A percentile compares a stretch with the other conserved stretches of the same genome.
phyloP scores from a whole-genome alignment of 2,329 filamentous ascomycete species.

The Plectosphaerella sp. region DNA sequence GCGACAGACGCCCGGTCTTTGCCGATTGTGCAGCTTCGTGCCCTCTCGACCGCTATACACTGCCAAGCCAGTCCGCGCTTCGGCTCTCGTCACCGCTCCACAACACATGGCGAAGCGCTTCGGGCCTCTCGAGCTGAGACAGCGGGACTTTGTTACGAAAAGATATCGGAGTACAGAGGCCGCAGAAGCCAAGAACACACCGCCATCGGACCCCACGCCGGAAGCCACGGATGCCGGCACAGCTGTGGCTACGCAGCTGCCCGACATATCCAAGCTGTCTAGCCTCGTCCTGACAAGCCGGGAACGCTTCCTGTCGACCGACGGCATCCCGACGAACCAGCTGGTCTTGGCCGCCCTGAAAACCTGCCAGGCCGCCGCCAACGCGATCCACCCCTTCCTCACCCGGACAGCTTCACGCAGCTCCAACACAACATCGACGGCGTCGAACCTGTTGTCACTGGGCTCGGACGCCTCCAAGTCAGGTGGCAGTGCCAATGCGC shows the following conservation, averaged over 20 bases:
- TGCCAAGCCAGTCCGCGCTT: slow-evolving; percentile 12
- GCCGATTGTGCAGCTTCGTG: slow-evolving; percentile 37
- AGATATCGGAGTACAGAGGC: slow-evolving; percentile 1
- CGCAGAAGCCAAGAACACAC: slow-evolving; percentile 1
- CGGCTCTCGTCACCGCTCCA: slow-evolving; percentile 4
- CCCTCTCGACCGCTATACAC: slow-evolving; percentile 14
- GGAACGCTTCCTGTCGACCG: slow-evolving; percentile 37
- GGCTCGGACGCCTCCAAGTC: slow-evolving; percentile 17
- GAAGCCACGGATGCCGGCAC: slow-evolving; percentile 1
- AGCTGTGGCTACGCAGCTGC: slow-evolving; percentile 16
- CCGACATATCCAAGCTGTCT: slow-evolving; percentile 34
- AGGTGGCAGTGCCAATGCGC: slow-evolving; percentile 3
- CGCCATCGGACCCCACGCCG: neutral
- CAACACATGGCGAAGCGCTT: slow-evolving; percentile 6
- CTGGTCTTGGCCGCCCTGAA: slow-evolving; percentile 38
- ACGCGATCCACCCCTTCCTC: slow-evolving; percentile 35
- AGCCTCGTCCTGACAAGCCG: slow-evolving; percentile 36
- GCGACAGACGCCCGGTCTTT: slow-evolving; percentile 27
- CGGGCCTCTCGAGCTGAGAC: slow-evolving; percentile 6
- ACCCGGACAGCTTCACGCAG: slow-evolving; percentile 36
- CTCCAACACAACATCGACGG: slow-evolving; percentile 34
- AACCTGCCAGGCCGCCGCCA: slow-evolving; percentile 39
- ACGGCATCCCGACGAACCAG: slow-evolving; percentile 38
- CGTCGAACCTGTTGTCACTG: slow-evolving; percentile 28
- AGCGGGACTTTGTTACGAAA: slow-evolving; percentile 1